Evolutionary conservation across 2,329 filamentous ascomycete species (phyloP), one percentile per base, ranked within the genome.

Genomic region (Botrytis tulipae): DNA sequence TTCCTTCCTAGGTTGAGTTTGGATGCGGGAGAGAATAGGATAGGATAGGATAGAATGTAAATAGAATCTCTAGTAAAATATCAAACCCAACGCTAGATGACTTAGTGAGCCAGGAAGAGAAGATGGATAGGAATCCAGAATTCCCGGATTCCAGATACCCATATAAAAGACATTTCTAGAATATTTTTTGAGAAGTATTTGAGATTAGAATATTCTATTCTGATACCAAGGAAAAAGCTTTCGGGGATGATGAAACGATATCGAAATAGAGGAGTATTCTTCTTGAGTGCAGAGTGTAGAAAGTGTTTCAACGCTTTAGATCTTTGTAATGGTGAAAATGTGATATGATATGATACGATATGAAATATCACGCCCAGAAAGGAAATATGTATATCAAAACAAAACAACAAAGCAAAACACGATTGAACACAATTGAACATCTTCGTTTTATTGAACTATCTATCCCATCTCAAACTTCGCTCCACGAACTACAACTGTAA

Each of bases 241-340:
- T 7, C 12, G 18, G 44, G 20, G 18, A 46, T 8, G 1, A 16
- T 18, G 51, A 54, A 14, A 6, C 0, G 48, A n/a, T 14, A 25
- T 3, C 6, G 22, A 48, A n/a, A 57, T 7, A 6, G 18, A 57
- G n/a, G 1, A 29, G 6, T 32, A 6, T 16, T 29, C 2, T 14
- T 1, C 2, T 14, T 1, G n/a, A 29, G n/a, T 8, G 2, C 8
- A 29, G 14, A 29, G 8, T 57, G 2, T 32, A 4, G n/a, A 6
- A 2, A 29, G 3, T 57, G 5, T 18, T 18, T 57, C 14, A 9
- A 18, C n/a, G 8, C 3, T 12, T 14, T 3, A 8, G 1, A 57
- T 29, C 14, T 29, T 1, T 10, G 14, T 5, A 3, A 16, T 8
- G 6, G 5, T 16, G n/a, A 18, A 29, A 14, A 54, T 29, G 9